Evolutionary conservation across 2,329 filamentous ascomycete genomes (phyloP).

Genomic region (Ilyonectria mors-panacis): DNA sequence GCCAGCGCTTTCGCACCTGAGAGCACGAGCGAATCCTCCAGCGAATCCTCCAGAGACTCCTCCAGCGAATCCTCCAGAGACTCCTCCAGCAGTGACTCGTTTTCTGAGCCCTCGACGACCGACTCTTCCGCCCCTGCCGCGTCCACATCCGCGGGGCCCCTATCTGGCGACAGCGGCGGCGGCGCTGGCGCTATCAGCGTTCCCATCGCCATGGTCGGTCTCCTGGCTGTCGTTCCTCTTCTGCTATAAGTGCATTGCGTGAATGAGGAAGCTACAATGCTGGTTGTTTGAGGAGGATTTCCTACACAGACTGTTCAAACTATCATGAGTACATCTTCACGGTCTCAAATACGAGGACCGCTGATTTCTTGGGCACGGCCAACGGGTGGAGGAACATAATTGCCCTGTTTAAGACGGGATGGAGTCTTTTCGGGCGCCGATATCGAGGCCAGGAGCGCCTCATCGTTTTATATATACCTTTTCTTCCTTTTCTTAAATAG

Average conservation of each 20-base stretch:
- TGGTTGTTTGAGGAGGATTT: not conserved
- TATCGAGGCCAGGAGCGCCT: not conserved
- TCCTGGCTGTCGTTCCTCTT: conserved; percentile 45
- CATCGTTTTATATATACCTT: not conserved
- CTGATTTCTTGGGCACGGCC: not conserved
- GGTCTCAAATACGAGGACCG: not conserved
- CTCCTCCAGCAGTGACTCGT: not conserved
- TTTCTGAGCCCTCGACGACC: not conserved
- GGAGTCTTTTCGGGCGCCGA: not conserved
- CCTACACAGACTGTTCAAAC: not conserved
- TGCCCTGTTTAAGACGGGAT: not conserved
- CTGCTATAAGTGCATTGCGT: conserved; percentile 37
- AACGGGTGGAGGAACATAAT: not conserved
- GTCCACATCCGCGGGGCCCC: conserved; percentile 16
- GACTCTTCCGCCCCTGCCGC: not conserved
- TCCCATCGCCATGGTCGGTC: conserved; percentile 42
- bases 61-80: not conserved
- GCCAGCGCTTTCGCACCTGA: too few relatives aligned
- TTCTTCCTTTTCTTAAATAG: not conserved
- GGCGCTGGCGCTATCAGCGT: conserved; percentile 39
- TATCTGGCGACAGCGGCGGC: conserved; percentile 1
- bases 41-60: not conserved
- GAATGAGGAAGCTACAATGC: not conserved
- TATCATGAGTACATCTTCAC: not conserved
- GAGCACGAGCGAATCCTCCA: not conserved